phyloP scores from a whole-genome alignment of 352 stramenopile species.

The Phytophthora brassicae region DNA sequence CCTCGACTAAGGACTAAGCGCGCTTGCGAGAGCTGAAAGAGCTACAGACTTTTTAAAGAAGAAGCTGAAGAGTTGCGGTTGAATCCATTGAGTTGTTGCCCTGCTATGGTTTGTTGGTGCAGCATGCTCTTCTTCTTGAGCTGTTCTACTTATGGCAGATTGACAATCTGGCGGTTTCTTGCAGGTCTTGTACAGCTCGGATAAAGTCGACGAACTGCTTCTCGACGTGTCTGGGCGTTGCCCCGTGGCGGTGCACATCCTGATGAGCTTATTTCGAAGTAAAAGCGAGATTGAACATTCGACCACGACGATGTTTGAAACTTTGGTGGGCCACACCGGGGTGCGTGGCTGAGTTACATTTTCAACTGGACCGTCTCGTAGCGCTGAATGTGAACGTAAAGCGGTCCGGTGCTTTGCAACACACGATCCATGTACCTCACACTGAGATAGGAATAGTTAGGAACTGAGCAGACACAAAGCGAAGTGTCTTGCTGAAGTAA shows the following conservation, averaged over 20 bases:
- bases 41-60: constrained; percentile 6
- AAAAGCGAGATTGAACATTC: constrained; percentile 10
- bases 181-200: constrained; percentile 29
- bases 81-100: constrained; percentile 20
- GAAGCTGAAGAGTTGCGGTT: constrained; percentile 21
- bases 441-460: too few relatives aligned
- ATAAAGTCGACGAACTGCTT: constrained; percentile 33
- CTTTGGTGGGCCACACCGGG: constrained; percentile 2
- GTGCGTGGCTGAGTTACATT: not conserved
- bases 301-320: constrained; percentile 7
- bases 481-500: too few relatives aligned
- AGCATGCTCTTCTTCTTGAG: constrained; percentile 36
- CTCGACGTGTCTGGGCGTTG: constrained; percentile 14
- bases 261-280: constrained; percentile 20
- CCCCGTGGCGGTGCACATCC: constrained; percentile 3
- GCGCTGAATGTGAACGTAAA: constrained; percentile 7
- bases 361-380: constrained; percentile 15
- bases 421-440: not conserved
- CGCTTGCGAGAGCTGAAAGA: not conserved
- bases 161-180: constrained; percentile 26
- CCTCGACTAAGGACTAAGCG: constrained; percentile 3
- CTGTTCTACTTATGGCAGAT: constrained; percentile 37
- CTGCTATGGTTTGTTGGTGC: constrained; percentile 18
- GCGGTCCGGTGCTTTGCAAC: constrained; percentile 10
- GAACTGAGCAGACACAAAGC: too few relatives aligned